Evolutionary conservation across 1,139 yeast genomes (phyloP).

Genomic region (Pichia sp.): DNA sequence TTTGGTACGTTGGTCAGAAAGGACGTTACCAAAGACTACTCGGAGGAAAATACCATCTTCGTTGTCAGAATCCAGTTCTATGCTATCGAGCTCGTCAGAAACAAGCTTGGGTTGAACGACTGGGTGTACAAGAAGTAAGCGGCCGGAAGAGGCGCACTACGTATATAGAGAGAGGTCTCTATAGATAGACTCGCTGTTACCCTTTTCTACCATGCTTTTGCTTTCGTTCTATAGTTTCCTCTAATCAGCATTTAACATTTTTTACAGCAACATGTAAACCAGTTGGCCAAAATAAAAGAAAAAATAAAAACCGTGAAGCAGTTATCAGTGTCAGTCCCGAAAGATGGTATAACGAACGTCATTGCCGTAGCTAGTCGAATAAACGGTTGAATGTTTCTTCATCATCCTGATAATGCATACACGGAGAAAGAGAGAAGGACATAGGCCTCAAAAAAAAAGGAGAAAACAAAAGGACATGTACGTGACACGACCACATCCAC

Average conservation of each 20-base stretch:
- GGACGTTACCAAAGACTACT: constrained; percentile 66
- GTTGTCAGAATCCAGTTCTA: constrained; percentile 91
- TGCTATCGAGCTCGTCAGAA: constrained; percentile 92
- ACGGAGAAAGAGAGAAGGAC: too few species aligned
- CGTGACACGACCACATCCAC: neutral
- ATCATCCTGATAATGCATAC: constrained; percentile 16
- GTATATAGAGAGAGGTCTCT: constrained; percentile 5
- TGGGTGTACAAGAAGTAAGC: constrained; percentile 53
- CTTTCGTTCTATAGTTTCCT: constrained; percentile 1
- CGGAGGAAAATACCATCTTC: constrained; percentile 79
- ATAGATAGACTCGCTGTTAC: neutral
- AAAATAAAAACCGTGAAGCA: neutral
- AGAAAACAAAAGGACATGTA: neutral
- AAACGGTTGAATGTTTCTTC: constrained; percentile 28
- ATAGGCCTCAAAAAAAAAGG: neutral
- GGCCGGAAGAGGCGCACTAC: neutral
- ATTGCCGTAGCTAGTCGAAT: constrained; percentile 83
- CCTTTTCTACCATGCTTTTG: neutral
- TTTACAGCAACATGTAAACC: neutral
- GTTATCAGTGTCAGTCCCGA: constrained; percentile 48
- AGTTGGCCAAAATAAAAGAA: neutral
- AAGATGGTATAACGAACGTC: constrained; percentile 97
- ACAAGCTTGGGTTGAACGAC: constrained; percentile 84
- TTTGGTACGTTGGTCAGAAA: constrained; percentile 90
- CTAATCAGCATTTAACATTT: neutral